phyloP scores from a whole-genome alignment of 306 rosid species.

The Crataegus laevigata region DNA sequence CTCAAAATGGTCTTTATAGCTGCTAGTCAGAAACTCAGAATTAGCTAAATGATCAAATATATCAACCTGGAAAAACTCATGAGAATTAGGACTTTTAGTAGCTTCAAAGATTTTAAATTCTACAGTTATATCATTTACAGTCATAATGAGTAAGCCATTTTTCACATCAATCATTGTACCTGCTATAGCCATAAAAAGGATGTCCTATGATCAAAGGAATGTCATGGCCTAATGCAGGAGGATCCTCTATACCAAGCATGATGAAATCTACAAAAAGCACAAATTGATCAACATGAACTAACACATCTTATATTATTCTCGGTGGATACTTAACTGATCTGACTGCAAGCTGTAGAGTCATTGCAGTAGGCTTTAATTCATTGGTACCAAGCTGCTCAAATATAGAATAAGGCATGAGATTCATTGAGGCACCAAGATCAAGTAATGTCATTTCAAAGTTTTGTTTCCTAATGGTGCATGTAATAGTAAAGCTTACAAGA shows the following conservation, averaged over 20 bases:
- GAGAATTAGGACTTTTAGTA: background rate
- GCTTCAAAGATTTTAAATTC: background rate
- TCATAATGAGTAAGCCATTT: background rate
- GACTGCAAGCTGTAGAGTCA: background rate
- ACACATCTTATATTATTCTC: background rate
- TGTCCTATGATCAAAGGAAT: background rate
- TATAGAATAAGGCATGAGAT: background rate
- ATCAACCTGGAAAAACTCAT: background rate
- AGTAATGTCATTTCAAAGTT: background rate
- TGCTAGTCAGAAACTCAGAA: too few species aligned
- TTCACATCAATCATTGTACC: background rate
- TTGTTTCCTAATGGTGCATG: background rate
- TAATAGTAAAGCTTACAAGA: background rate
- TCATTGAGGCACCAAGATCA: conserved; percentile 2
- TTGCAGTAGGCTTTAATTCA: background rate
- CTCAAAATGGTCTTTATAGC: background rate
- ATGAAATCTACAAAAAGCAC: background rate
- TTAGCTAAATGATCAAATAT: too few species aligned
- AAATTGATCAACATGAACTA: background rate
- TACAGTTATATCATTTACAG: background rate
- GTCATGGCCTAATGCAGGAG: too few species aligned
- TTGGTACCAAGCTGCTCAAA: background rate
- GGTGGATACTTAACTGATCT: background rate
- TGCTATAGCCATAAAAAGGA: background rate
- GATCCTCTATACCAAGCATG: background rate